Evolutionary conservation across 202 grass and related monocot species (phyloP), one percentile per base, ranked within the genome.

Genomic region (Setaria italica): DNA sequence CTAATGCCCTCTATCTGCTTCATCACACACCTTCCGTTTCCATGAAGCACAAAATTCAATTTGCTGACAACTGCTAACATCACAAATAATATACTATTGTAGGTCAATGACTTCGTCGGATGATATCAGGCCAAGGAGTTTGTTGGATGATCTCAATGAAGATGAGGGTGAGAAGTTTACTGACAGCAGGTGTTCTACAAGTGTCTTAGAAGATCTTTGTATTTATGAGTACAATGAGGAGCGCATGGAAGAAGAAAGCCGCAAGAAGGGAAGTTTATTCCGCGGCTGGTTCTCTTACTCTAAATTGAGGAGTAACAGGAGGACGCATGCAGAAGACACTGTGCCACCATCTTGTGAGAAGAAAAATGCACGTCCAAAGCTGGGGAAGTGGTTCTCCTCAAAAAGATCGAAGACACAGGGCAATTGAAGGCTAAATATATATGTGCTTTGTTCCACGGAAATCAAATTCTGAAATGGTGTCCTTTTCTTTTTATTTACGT

Each of bases 251-350:
- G 77, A 88, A 76, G 77, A 83, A 70, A 48, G 15, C 20, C 45
- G 7, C 16, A 90, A 86, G 85, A 89, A 85, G 32, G 81, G 88
- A 73, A 45, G 78, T 35, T 83, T 82, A 41, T 87, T 90, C 55
- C 53, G 82, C n/a, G 79, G 79, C 41, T 91, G 72, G 88, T 89
- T 97, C 67, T 89, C 84, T 13, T 94, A 88, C 71, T 82, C 87
- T 16, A 92, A 62, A 85, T 50, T 90, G 70, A 92, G 85, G 66
- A 70, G 69, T 41, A 84, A 80, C 80, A 86, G 84, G 32, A 88
- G 77, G 72, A 87, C 87, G 32, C 75, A 87, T 20, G 79, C 84
- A 8, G 90, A 89, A 33, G 65, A 81, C 33, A 48, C 58, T 9
- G 63, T 64, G 34, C 34, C 53, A 82, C 19, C 16, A 62, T 85